Base-by-base conservation (phyloP, 768 basidiomycete genomes). In the Auriscalpium vulgare region DNA sequence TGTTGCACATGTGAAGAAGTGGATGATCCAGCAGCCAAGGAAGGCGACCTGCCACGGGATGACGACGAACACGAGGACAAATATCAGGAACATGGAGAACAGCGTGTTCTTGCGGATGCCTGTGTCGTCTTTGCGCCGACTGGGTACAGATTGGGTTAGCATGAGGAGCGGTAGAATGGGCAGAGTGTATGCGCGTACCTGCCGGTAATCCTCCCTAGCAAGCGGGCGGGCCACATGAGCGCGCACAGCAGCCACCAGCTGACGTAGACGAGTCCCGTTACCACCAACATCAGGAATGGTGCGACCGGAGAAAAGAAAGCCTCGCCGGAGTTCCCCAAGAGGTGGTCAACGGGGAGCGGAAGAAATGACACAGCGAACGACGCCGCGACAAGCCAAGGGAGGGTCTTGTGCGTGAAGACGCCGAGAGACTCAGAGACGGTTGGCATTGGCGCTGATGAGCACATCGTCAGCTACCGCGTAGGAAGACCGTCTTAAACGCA, bases 1-100 rank as follows among this genome's bases (percentile, higher is more conserved):
- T 38, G 67, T 71, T 16, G 78, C 78, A 61, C 87, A 90, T 38
- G 82, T 85, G 62, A 80, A 73, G 47, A 91, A 71, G 57, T 92
- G 91, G 51, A 88, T 81, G n/a, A 85, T 57, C 84, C 90, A 91
- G 61, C 84, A 84, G 17, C 89, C 85, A 21, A 95, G 76, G 69
- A 88, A 94, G 5, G 88, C 92, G 10, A 95, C 88, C 69, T 97
- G 94, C 83, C 91, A 92, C 0, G 94, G 94, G n/a, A 95, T 75
- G 52, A 93, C 71, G 40, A 89, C 60, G 56, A 86, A 79, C 40
- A 94, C 84, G n/a, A 85, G 71, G 14, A 78, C 59, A 51, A 85
- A 76, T 37, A 94, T 77, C 17, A 86, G 50, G 8, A 66, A 60
- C 67, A 91, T 79, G 7, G 87, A 87, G 7, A 83, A 44, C 23